Conservation (phyloP, 768 basidiomycete genomes). For the Flagelloscypha sp. region DNA sequence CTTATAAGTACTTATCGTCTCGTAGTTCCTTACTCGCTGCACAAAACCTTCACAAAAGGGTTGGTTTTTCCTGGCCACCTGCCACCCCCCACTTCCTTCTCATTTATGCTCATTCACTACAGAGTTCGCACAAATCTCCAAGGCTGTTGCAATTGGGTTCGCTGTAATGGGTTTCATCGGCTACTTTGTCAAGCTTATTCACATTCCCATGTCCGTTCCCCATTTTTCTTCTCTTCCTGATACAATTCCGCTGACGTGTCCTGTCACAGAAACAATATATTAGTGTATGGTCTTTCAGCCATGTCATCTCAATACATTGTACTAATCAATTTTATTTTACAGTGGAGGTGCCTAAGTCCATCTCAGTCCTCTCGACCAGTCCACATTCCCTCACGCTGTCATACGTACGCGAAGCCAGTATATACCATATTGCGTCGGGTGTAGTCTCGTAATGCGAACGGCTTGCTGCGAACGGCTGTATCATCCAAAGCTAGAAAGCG, state of each 20-base stretch:
- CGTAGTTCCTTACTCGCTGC: conserved; percentile 91
- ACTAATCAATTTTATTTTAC: conserved; percentile 22
- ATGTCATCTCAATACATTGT: not conserved
- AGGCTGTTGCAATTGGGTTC: conserved; percentile 94
- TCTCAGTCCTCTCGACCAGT: too few species aligned
- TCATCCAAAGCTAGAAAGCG: too few species aligned
- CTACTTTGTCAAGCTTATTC: conserved; percentile 96
- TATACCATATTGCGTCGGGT: too few species aligned
- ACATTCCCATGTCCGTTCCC: conserved; percentile 87
- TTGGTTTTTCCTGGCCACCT: conserved; percentile 23
- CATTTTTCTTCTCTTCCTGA: conserved; percentile 1
- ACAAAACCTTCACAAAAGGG: conserved; percentile 97
- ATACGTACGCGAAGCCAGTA: too few species aligned
- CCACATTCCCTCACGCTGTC: too few species aligned
- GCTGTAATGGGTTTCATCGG: conserved; percentile 99
- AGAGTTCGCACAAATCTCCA: conserved; percentile 95
- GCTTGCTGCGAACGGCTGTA: too few species aligned
- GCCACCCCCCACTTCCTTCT: not conserved
- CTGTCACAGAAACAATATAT: conserved; percentile 79
- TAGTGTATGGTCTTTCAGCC: conserved; percentile 65
- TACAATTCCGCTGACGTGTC: conserved; percentile 12
- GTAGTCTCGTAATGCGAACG: too few species aligned
- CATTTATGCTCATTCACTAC: conserved; percentile 8
- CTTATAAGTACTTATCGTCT: conserved; percentile 12
- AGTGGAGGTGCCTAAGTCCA: conserved; percentile 67